These are phyloP conservation scores for Alternaria incomplexa DNA, from an alignment of 2,329 filamentous ascomycete species.

Conservation along the genomic window DNA sequence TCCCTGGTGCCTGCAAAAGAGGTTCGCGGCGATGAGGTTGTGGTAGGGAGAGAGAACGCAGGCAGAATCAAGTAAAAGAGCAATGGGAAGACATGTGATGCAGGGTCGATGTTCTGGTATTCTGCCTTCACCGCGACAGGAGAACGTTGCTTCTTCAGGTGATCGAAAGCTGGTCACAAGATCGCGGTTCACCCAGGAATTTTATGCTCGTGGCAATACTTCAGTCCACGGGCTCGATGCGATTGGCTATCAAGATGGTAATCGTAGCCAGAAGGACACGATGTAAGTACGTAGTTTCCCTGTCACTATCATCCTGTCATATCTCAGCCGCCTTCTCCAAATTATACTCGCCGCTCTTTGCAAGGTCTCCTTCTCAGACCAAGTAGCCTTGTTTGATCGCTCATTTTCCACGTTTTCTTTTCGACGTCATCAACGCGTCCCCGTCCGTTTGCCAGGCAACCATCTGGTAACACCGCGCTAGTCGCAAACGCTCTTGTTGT, in stretches of 20 bases:
- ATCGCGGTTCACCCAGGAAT: not conserved
- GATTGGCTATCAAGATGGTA: not conserved
- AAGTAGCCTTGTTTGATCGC: not conserved
- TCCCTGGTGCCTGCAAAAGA: not conserved
- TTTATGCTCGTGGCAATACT: not conserved
- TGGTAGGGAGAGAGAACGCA: not conserved
- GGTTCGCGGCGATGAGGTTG: not conserved
- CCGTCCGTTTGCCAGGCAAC: not conserved
- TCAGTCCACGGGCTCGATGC: not conserved
- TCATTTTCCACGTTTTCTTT: not conserved
- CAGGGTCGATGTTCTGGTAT: not conserved
- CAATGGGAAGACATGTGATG: not conserved
- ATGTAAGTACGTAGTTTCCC: not conserved
- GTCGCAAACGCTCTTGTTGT: not conserved
- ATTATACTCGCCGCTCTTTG: not conserved
- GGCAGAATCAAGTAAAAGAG: not conserved
- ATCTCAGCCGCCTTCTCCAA: not conserved
- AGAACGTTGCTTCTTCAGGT: not conserved
- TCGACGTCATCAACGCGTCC: not conserved
- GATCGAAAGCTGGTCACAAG: not conserved
- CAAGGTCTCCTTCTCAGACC: too few species aligned
- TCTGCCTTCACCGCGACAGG: not conserved
- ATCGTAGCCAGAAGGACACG: not conserved
- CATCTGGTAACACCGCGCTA: not conserved
- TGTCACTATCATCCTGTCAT: not conserved